These are phyloP conservation scores for Colletotrichum somersetense DNA, from an alignment of 2,329 filamentous ascomycete species.

Conservation along the genomic window DNA sequence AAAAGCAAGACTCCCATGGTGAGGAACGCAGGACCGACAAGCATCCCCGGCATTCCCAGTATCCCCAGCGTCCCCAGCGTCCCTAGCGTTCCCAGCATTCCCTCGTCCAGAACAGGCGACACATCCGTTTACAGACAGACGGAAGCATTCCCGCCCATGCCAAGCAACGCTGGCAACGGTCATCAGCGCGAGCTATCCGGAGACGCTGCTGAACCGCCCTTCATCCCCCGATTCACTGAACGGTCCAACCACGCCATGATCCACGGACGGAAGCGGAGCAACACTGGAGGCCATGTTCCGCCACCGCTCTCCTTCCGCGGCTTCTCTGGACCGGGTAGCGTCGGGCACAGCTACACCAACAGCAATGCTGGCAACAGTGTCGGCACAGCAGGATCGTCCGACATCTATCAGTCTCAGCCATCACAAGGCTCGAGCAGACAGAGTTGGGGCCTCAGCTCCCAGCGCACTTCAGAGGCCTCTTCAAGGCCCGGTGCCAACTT, in stretches of 20 bases:
- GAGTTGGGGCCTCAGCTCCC: constrained; percentile 62
- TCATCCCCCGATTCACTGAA: constrained; percentile 77
- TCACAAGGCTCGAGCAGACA: constrained; percentile 57
- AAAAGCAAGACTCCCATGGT: constrained; percentile 71
- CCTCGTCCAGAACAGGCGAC: constrained; percentile 54
- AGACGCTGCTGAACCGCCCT: constrained; percentile 78
- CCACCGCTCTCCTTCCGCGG: constrained; percentile 82
- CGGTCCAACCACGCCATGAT: constrained; percentile 60
- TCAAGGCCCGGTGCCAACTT: constrained; percentile 69
- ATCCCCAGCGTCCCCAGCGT: constrained; percentile 57
- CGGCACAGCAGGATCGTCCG: constrained; percentile 70
- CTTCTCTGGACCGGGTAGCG: constrained; percentile 72
- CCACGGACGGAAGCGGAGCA: constrained; percentile 89
- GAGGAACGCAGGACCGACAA: constrained; percentile 62
- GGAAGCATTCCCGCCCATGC: constrained; percentile 54
- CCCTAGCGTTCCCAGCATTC: constrained; percentile 56
- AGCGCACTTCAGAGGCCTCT: constrained; percentile 69
- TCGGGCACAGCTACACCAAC: constrained; percentile 61
- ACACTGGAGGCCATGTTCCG: constrained; percentile 81
- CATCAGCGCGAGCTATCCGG: constrained; percentile 64
- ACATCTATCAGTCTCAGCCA: constrained; percentile 69
- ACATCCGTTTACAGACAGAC: constrained; percentile 53
- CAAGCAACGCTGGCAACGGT: constrained; percentile 50
- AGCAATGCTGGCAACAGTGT: constrained; percentile 71
- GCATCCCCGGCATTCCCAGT: constrained; percentile 47